These are phyloP conservation scores for Fusarium camptoceras DNA, from an alignment of 2,329 filamentous ascomycete species.

Conservation along the genomic window DNA sequence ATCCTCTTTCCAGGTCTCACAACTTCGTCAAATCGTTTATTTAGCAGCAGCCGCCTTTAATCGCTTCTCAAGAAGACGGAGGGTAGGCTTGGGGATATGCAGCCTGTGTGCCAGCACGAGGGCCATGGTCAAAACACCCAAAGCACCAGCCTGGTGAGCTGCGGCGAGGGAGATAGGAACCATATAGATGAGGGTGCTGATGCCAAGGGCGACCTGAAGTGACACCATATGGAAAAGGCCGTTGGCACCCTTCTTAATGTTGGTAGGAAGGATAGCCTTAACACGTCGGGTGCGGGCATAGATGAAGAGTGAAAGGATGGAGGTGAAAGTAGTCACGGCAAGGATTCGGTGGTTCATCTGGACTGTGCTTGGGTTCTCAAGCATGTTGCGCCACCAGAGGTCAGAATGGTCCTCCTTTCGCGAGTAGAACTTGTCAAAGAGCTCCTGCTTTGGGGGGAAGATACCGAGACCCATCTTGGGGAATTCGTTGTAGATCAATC, in stretches of 20 bases:
- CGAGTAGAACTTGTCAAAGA: slow-evolving; percentile 88
- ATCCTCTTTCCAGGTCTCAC: slow-evolving; percentile 20
- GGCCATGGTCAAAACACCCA: slow-evolving; percentile 85
- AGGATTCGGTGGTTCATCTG: slow-evolving; percentile 96
- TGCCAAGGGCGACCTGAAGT: slow-evolving; percentile 86
- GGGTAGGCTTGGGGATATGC: slow-evolving; percentile 75
- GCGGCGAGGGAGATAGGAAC: slow-evolving; percentile 90
- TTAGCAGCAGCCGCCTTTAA: slow-evolving; percentile 50
- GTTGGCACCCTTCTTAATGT: slow-evolving; percentile 75
- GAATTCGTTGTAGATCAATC: slow-evolving; percentile 99
- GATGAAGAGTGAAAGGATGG: slow-evolving; percentile 82
- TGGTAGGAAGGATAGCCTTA: slow-evolving; percentile 68
- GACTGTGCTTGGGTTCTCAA: slow-evolving; percentile 95
- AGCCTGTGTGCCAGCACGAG: slow-evolving; percentile 83
- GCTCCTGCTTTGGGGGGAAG: slow-evolving; percentile 82
- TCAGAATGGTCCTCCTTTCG: slow-evolving; percentile 82
- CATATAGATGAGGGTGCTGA: slow-evolving; percentile 91
- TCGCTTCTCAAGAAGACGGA: slow-evolving; percentile 68
- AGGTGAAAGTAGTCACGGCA: slow-evolving; percentile 87
- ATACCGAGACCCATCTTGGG: slow-evolving; percentile 91
- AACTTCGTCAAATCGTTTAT: slow-evolving; percentile 32
- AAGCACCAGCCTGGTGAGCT: slow-evolving; percentile 89
- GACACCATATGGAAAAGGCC: slow-evolving; percentile 86
- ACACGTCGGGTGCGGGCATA: slow-evolving; percentile 78
- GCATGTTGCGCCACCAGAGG: slow-evolving; percentile 95